Base-by-base conservation (phyloP, 108 stramenopile genomes). In the Cyclotella sp. region DNA sequence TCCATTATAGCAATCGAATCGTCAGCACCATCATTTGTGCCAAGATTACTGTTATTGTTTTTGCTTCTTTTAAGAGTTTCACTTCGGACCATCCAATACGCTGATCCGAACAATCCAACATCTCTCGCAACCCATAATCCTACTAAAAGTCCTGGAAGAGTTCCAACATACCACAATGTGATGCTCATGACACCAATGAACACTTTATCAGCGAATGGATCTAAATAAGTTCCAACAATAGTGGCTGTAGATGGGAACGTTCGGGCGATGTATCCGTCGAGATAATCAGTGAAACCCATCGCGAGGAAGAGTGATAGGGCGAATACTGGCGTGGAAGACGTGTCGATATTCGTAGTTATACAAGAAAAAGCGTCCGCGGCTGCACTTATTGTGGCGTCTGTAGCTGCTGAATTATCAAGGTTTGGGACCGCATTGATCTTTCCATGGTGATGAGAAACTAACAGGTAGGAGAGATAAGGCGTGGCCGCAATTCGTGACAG, bases 231-330 rank as follows among this genome's bases (percentile, higher is more conserved):
- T 39, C 94, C 94, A 21, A 95, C 68, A 24, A 90, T 88, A 13
- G 94, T 95, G 16, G 73, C 52, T 15, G 71, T 73, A 75, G 77
- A 82, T 34, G 77, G 69, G 52, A 89, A 87, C 14, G 72, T 76
- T 61, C 90, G 82, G n/a, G 94, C 94, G 16, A 95, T 83, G 60
- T 88, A 92, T 45, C 94, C 94, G 79, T 95, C 94, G n/a, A 93
- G 62, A 24, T 58, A 79, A 72, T 95, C 94, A 11, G 94, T 92
- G 45, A 85, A 57, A 14, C 86, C 89, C 40, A 89, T 86, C 13
- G 86, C 16, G 0, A 89, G 47, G 39, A 81, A 81, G 45, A 81
- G 69, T 47, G 73, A 58, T 28, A 81, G 54, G 51, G 80, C 80
- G 29, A 65, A 8, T 0, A 51, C 46, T 49, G 80, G 80, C 28